Evolutionary conservation across 805 yeast genomes (phyloP).

Genomic region (Lachancea cidri): DNA sequence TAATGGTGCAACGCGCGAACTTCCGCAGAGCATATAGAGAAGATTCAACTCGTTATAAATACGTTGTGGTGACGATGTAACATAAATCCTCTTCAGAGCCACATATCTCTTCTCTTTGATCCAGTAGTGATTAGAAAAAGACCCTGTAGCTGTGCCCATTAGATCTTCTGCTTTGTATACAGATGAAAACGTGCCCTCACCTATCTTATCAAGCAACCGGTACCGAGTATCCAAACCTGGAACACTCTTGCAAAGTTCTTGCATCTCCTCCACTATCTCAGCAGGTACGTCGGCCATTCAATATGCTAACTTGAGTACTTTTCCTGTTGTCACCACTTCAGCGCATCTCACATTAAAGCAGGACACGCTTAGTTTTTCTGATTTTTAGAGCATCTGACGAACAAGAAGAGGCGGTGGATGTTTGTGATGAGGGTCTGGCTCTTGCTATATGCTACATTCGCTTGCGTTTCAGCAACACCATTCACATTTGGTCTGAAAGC

Average conservation of each 20-base stretch:
- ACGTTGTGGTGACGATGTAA: constrained; percentile 90
- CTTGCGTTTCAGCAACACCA: constrained; percentile 16
- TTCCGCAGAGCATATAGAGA: constrained; percentile 62
- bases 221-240: constrained; percentile 40
- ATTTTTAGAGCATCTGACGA: neutral
- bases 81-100: constrained; percentile 90
- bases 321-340: constrained; percentile 35
- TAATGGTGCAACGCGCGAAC: constrained; percentile 77
- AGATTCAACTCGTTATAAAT: constrained; percentile 83
- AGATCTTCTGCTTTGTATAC: constrained; percentile 49
- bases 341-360: neutral
- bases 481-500: constrained; percentile 25
- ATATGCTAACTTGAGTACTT: constrained; percentile 8
- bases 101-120: constrained; percentile 43
- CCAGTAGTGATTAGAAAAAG: constrained; percentile 30
- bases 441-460: neutral
- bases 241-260: constrained; percentile 48
- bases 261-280: constrained; percentile 55
- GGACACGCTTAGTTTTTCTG: neutral
- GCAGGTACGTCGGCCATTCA: constrained; percentile 46
- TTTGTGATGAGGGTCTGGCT: neutral
- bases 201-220: constrained; percentile 40
- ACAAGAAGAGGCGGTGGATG: neutral
- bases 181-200: constrained; percentile 87
- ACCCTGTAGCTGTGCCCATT: constrained; percentile 30